Evolutionary conservation across 2,329 filamentous ascomycete species (phyloP), one percentile per base, ranked within the genome.

Genomic region (Pyrenophora seminiperda): DNA sequence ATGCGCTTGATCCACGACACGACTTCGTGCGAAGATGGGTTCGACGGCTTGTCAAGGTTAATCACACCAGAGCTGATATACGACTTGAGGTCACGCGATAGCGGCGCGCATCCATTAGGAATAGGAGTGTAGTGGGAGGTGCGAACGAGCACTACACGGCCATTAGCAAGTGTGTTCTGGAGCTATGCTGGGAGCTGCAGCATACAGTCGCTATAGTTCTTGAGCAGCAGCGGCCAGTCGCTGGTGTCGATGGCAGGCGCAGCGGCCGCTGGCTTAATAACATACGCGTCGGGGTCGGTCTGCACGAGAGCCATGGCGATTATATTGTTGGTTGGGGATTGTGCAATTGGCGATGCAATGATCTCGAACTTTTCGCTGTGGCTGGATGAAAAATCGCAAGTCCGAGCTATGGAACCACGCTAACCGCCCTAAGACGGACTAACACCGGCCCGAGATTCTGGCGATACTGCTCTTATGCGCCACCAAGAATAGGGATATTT

Each of bases 1-100:
- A 97, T 97, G 67, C 93, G 88, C 87, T 99, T 99, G 66, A 97
- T 89, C 94, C 94, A 99, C 62, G 94, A 93, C 71, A 99, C 94
- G 62, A 99, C 94, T 82, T 99, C 94, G 83, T 99, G 94, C 70
- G 89, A 94, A 63, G 92, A 97, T 46, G 93, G 93, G 81, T 99
- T 99, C 44, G 92, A 95, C 50, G 93, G 94, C 81, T 96, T 96
- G 80, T 95, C 90, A 65, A 97, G 87, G 80, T 99, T 99, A 79
- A 99, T 97, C 52, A 99, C 93, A 78, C 94, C 94, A 59, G 91
- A 96, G 75, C 89, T 93, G 74, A 99, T 87, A 80, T 97, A 99
- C 59, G 89, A 91, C 82, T 97, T 97, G 72, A 99, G 83, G 75
- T 97, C 93, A 76, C 94, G 90, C 78, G 91, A 92, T 73, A 95